Evolutionary conservation across 441 rosid species (phyloP), one percentile per base, ranked within the genome.

Genomic region (Croton setiger): DNA sequence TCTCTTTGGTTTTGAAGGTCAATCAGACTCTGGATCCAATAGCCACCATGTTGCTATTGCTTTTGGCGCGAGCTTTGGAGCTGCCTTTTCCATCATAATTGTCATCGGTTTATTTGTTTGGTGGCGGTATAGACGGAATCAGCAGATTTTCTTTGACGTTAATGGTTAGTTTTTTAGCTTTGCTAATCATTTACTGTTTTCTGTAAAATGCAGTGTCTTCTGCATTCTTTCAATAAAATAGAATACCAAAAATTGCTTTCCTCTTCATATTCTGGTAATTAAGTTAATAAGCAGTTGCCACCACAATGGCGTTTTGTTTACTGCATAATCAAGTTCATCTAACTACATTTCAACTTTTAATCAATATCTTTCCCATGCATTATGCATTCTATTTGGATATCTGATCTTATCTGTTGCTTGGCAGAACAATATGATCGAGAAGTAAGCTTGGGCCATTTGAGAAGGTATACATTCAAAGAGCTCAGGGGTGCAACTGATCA

Each of bases 341-440:
- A n/a, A 31, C 14, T 64, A 7, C 7, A 59, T 18, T 48, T 69
- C 15, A 53, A 52, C 21, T 61, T 69, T 44, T 9, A 47, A 21
- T 35, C 49, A 33, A 23, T 39, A 27, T 15, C 37, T 9, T 7
- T 36, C 11, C 27, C 49, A 7, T 44, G 21, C 4, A 2, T 18
- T 57, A 7, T 44, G 21, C 2, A 2, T 18, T 57, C 7, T 1
- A 18, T 63, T 6, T 31, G 8, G 9, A n/a, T 13, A n/a, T 21
- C 35, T 4, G 66, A 44, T 74, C 53, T 64, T 31, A 18, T 68
- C 37, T 67, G 37, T 70, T 72, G 35, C 27, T 47, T 73, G 63
- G 79, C 93, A 93, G 98, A 93, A 59, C 97, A 89, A 88, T 88
- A 87, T 78, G 97, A 88, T 69, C 92, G 91, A 23, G 97, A 89